Percentiles rank a stretch among this genome's conserved stretches.
These are phyloP conservation scores for Tulasnella sp. DNA, from an alignment of 768 basidiomycete genomes.

Conservation along the genomic window DNA sequence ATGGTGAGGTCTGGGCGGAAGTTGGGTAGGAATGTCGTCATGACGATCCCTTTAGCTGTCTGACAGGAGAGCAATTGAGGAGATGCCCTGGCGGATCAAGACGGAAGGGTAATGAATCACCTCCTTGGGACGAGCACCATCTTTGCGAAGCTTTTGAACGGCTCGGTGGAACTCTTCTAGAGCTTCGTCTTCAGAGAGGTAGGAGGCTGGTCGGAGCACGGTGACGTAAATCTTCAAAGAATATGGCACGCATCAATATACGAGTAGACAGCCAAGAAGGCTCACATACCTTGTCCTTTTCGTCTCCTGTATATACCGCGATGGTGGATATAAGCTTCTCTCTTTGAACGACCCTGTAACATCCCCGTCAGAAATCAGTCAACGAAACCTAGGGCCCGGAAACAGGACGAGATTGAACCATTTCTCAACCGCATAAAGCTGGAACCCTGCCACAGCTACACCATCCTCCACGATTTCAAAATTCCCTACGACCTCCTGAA, in stretches of 20 bases:
- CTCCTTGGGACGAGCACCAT: slow-evolving; percentile 67
- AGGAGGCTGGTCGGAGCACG: slow-evolving; percentile 42
- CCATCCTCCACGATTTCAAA: slow-evolving; percentile 46
- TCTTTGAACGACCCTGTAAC: slow-evolving; percentile 59
- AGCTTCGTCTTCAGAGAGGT: slow-evolving; percentile 39
- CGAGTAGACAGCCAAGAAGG: background rate
- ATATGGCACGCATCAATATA: background rate
- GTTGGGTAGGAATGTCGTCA: slow-evolving; percentile 78
- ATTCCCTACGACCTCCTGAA: slow-evolving; percentile 24
- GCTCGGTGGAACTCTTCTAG: slow-evolving; percentile 53
- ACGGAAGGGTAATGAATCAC: slow-evolving; percentile 29
- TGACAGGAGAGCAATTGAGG: slow-evolving; percentile 26
- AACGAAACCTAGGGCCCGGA: background rate
- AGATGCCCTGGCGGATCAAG: background rate
- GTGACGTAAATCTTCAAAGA: slow-evolving; percentile 52
- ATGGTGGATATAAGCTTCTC: slow-evolving; percentile 52
- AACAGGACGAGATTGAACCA: slow-evolving; percentile 41
- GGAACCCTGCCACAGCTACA: slow-evolving; percentile 54
- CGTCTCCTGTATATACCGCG: slow-evolving; percentile 70
- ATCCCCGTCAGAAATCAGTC: slow-evolving; percentile 16
- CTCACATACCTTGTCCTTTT: slow-evolving; percentile 47
- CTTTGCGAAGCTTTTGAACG: slow-evolving; percentile 52
- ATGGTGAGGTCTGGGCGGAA: slow-evolving; percentile 85
- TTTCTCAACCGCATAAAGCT: slow-evolving; percentile 81
- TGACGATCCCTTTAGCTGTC: slow-evolving; percentile 60